Conservation (phyloP, 208 protist genomes). For the Trypanosoma lewisi region DNA sequence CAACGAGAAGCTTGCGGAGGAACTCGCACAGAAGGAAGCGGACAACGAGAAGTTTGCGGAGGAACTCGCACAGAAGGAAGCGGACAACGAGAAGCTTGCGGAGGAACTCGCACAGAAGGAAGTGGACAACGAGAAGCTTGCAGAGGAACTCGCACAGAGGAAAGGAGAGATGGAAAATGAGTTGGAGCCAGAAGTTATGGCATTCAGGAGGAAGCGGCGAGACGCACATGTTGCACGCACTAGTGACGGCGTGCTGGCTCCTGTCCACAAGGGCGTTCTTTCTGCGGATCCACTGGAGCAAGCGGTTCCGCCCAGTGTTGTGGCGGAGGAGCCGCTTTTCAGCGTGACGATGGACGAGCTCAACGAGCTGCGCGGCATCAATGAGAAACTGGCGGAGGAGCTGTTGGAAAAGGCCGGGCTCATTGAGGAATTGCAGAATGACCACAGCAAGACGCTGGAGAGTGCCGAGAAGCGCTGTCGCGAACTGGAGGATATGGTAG, state of each 20-base stretch:
- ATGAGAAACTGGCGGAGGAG: background rate
- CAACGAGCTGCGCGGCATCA: background rate
- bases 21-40: background rate
- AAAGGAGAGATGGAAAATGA: constrained; percentile 2
- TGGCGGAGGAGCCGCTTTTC: background rate
- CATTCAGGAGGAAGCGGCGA: background rate
- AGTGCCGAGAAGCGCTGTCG: background rate
- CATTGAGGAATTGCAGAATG: background rate
- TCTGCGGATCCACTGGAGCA: background rate
- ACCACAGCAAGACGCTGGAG: background rate
- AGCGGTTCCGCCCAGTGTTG: background rate
- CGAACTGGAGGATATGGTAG: background rate
- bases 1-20: background rate
- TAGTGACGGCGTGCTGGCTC: background rate
- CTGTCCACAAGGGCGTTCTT: background rate
- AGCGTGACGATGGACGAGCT: constrained; percentile 1
- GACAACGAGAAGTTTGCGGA: background rate
- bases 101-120: background rate
- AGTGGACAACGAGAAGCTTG: constrained; percentile 26
- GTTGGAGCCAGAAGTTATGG: background rate
- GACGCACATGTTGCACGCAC: background rate
- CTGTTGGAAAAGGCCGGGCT: background rate
- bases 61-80: background rate
- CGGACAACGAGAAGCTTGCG: background rate
- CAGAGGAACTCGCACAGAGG: constrained; percentile 18